These are phyloP conservation scores for Fusarium sambucinum DNA, from an alignment of 2,329 filamentous ascomycete genomes.

Conservation along the genomic window DNA sequence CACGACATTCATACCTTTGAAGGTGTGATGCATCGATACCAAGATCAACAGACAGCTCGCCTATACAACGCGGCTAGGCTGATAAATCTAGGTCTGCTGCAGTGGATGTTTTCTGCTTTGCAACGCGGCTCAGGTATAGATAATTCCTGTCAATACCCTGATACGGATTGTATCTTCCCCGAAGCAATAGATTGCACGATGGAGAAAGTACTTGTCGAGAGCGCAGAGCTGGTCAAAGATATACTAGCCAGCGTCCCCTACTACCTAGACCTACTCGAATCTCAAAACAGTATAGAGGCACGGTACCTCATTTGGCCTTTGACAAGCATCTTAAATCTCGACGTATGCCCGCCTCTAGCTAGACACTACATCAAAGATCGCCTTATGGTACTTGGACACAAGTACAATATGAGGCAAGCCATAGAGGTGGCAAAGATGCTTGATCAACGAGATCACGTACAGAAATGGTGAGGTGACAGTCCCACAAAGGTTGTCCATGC, in stretches of 20 bases:
- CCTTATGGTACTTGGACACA: not conserved
- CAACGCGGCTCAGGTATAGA: not conserved
- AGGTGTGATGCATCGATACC: conserved; percentile 6
- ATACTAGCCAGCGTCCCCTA: conserved; percentile 4
- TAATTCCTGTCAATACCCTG: fast-evolving
- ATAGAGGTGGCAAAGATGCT: not conserved
- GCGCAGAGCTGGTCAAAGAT: not conserved
- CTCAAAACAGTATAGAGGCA: not conserved
- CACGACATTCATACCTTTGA: not conserved
- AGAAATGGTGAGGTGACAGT: not conserved
- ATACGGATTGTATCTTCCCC: not conserved
- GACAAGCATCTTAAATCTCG: not conserved
- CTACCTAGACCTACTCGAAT: conserved; percentile 1
- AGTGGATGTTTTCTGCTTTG: not conserved
- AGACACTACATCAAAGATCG: not conserved
- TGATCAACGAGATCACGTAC: not conserved
- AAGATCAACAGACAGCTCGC: conserved; percentile 3
- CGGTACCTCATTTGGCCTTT: conserved; percentile 7
- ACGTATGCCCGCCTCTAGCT: not conserved
- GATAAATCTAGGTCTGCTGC: not conserved
- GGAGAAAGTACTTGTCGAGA: not conserved
- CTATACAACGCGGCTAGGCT: not conserved
- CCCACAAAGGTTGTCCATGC: fast-evolving
- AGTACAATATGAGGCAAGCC: not conserved
- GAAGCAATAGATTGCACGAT: not conserved